Evolutionary conservation across 2,329 filamentous ascomycete genomes (phyloP).

Genomic region (Xylariaceae sp.): DNA sequence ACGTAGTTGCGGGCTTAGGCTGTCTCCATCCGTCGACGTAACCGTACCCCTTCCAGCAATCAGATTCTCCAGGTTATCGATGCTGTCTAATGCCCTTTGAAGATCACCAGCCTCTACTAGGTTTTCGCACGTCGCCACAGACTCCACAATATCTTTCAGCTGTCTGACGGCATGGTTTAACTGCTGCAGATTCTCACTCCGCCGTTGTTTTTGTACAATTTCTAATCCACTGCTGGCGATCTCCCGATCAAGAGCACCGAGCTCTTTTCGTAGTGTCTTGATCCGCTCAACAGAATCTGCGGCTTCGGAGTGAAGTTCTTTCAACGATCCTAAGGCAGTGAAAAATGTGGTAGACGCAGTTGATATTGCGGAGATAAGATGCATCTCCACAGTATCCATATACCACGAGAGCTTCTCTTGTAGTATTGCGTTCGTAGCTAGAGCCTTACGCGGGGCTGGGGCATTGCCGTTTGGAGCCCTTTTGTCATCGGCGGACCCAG

Average conservation of each 20-base stretch:
- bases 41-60: conserved; percentile 73
- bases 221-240: conserved; percentile 86
- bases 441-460: conserved; percentile 75
- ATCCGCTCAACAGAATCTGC: conserved; percentile 90
- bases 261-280: conserved; percentile 77
- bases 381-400: conserved; percentile 98
- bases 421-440: conserved; percentile 95
- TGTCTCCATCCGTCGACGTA: conserved; percentile 35
- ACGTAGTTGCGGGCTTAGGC: conserved; percentile 53
- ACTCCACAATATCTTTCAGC: conserved; percentile 77
- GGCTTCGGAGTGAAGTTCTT: conserved; percentile 90
- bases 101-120: conserved; percentile 85
- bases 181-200: conserved; percentile 83
- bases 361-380: conserved; percentile 94
- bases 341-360: conserved; percentile 97
- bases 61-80: conserved; percentile 79
- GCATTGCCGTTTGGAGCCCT: conserved; percentile 63
- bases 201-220: conserved; percentile 81
- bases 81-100: conserved; percentile 77
- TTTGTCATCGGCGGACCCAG: conserved; percentile 61
- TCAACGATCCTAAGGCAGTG: conserved; percentile 86
- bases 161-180: conserved; percentile 85
- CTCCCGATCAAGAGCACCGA: conserved; percentile 82
- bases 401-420: conserved; percentile 99
- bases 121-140: conserved; percentile 77